Base-by-base conservation (phyloP, 345 rosid genomes). In the Lepidium africanum region DNA sequence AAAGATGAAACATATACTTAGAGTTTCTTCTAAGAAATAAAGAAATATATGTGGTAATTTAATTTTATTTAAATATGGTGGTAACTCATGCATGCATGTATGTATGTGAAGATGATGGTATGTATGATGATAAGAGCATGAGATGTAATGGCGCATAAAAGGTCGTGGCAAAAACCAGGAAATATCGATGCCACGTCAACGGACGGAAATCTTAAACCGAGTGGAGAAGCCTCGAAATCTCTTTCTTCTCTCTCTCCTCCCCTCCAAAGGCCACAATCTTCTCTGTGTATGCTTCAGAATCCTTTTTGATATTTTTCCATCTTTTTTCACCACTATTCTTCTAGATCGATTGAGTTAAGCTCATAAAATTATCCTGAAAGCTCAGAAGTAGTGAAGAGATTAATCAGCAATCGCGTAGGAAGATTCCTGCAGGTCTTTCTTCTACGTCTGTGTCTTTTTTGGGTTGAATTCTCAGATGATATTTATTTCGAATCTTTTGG, bases 151-250 rank as follows among this genome's bases (percentile, higher is more conserved):
- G 65, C 1, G 49, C 63, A 59, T 60, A 60, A 74, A 60, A 30
- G 70, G 63, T 13, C 27, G 66, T 65, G 70, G 70, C 76, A 38
- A 57, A 11, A 43, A 30, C 10, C 1, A 38, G 65, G 52, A 41
- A 73, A 45, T 50, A 73, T 42, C 62, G 59, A 68, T 42, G 78
- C 45, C 78, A 75, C 78, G 70, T 75, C 59, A 75, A 54, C 65
- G 45, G 66, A 39, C 61, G 39, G 52, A 75, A 69, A 75, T 75
- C 78, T 75, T 61, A 75, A 75, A 69, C 74, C 74, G 74, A 75
- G 78, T 75, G 78, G 78, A 75, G 78, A 68, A 65, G 73, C 74
- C 78, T 69, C 69, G 70, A 68, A 75, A 75, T 62, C 70, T 61
- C 30, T 68, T 19, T 59, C 61, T 63, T 52, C 58, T 66, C 41